phyloP scores from a whole-genome alignment of 2,329 filamentous ascomycete species.

The Alternaria rosae region DNA sequence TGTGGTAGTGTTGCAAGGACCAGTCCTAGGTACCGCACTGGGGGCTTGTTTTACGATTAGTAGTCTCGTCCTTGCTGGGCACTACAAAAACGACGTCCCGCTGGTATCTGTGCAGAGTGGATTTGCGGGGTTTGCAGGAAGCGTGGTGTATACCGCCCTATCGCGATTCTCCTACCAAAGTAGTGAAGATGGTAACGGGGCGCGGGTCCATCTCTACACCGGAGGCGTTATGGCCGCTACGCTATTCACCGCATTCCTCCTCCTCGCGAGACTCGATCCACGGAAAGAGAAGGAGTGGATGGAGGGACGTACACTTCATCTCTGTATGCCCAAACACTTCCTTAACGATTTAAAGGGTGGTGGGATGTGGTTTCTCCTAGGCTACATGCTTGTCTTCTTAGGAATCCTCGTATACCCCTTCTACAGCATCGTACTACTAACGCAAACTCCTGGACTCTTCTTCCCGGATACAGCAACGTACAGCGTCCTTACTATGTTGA shows the following conservation, averaged over 20 bases:
- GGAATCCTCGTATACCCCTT: neutral
- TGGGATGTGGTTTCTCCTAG: neutral
- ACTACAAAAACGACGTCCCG: conserved; percentile 35
- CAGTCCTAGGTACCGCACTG: conserved; percentile 20
- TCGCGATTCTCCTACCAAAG: conserved; percentile 1
- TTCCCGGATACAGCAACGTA: neutral
- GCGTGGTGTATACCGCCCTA: conserved; percentile 18
- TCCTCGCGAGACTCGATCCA: conserved; percentile 1
- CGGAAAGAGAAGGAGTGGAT: neutral
- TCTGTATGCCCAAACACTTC: neutral
- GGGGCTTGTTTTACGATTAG: conserved; percentile 23
- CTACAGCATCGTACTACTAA: neutral
- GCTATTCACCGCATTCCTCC: conserved; percentile 6
- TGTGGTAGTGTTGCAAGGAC: conserved; percentile 19
- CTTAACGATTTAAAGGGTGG: neutral
- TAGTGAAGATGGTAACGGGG: neutral
- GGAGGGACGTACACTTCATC: too few relatives aligned
- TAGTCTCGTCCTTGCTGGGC: conserved; percentile 23
- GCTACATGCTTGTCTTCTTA: neutral
- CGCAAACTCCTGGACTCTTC: neutral
- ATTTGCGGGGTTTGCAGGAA: conserved; percentile 24
- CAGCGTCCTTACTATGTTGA: conserved; percentile 9
- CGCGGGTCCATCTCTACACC: neutral
- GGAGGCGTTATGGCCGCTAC: conserved; percentile 12
- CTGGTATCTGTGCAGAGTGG: conserved; percentile 46